A percentile compares a stretch with the other conserved stretches of the same genome.
Conservation (phyloP, 306 rosid species). For the Lagenaria siceraria region DNA sequence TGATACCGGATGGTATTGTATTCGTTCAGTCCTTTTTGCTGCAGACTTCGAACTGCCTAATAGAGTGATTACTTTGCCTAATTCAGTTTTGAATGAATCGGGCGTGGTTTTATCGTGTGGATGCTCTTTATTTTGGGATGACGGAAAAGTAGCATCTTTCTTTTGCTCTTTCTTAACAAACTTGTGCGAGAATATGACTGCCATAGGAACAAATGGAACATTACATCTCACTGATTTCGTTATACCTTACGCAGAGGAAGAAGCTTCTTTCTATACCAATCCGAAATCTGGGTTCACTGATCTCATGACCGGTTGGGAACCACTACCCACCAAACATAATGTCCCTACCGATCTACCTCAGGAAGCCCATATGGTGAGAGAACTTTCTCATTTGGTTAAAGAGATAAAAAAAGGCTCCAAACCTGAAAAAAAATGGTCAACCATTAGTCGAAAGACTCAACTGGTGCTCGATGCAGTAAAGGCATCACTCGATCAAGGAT, state of each 20-base stretch:
- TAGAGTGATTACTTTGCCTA: constrained; percentile 22
- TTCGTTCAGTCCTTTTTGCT: constrained; percentile 29
- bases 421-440: constrained; percentile 70
- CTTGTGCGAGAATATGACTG: constrained; percentile 52
- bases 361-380: constrained; percentile 62
- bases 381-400: constrained; percentile 54
- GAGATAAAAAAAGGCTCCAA: constrained; percentile 33
- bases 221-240: constrained; percentile 55
- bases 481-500: constrained; percentile 58
- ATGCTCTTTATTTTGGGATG: constrained; percentile 61
- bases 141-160: constrained; percentile 67
- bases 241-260: constrained; percentile 58
- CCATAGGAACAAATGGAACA: constrained; percentile 65
- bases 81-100: constrained; percentile 25
- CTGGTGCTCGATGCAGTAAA: constrained; percentile 68
- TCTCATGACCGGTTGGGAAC: constrained; percentile 36
- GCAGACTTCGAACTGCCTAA: constrained; percentile 31
- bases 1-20: constrained; percentile 39
- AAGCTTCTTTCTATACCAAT: constrained; percentile 36
- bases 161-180: constrained; percentile 66
- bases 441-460: constrained; percentile 68
- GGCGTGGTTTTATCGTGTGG: constrained; percentile 70
- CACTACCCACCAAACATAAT: constrained; percentile 36
- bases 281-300: constrained; percentile 39
- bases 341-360: constrained; percentile 56